phyloP scores from a whole-genome alignment of 192 early-diverging fungal species.

The Entomortierella lignicola region DNA sequence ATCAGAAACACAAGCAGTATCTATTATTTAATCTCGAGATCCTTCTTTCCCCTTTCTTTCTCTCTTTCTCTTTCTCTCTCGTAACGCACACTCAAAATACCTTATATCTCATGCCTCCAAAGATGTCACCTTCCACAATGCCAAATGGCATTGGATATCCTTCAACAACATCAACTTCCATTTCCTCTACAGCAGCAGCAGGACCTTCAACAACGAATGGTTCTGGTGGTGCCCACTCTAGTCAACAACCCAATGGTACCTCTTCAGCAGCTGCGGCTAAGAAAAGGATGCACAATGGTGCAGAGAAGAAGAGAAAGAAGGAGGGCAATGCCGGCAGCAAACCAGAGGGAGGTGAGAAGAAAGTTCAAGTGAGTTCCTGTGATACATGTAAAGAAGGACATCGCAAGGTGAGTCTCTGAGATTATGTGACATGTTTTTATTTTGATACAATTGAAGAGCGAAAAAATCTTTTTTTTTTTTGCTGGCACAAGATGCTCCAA shows the following conservation, averaged over 20 bases:
- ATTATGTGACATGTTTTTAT: background rate
- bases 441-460: background rate
- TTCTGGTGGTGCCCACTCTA: too few relatives aligned
- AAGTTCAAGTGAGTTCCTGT: slow-evolving; percentile 48
- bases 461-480: too few relatives aligned
- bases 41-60: too few relatives aligned
- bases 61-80: too few relatives aligned
- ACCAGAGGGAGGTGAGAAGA: slow-evolving; percentile 24
- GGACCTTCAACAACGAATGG: slow-evolving; percentile 4
- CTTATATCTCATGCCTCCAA: background rate
- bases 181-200: background rate
- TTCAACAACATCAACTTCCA: background rate
- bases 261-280: slow-evolving; percentile 13
- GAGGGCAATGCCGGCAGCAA: background rate
- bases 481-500: too few relatives aligned
- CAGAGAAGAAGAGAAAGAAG: slow-evolving; percentile 12
- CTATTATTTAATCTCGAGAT: too few relatives aligned
- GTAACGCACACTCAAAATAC: too few relatives aligned
- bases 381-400: slow-evolving; percentile 46
- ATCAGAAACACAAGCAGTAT: too few relatives aligned
- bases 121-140: background rate
- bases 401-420: slow-evolving; percentile 36
- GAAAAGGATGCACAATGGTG: slow-evolving; percentile 26
- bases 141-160: background rate
- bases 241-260: too few relatives aligned